Base-by-base conservation (phyloP, 208 protist species). In the Leishmania tarentolae region DNA sequence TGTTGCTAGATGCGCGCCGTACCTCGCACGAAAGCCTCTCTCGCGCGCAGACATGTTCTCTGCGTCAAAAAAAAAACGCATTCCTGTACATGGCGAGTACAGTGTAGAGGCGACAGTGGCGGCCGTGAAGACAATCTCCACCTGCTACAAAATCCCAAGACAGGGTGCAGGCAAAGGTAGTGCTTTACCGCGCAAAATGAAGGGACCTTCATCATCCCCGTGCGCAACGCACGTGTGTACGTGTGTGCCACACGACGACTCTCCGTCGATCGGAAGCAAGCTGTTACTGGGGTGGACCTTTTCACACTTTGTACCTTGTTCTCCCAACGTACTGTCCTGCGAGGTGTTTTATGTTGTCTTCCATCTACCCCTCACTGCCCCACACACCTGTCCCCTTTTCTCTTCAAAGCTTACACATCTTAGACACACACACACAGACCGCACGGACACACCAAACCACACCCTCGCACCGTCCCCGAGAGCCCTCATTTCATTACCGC, bases 21-120 rank as follows among this genome's bases (percentile, higher is more conserved):
- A 86, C 88, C n/a, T 82, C 81, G 5, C 75, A 80, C 24, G 88
- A 92, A 61, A 81, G 86, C 40, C 71, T 89, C 71, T 89, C 71
- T 76, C 79, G n/a, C 83, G 83, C 15, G 86, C 88, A 4, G 83
- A 87, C 47, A 86, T 80, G 69, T 86, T 86, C 69, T 19, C 78
- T 90, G 59, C 86, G 88, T 15, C 86, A 84, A 2, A 86, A 92
- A 66, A 73, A 87, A 0, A 79, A 87, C 15, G 86, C n/a, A n/a
- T 86, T 40, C 74, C 87, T 52, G 82, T 76, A 50, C 83, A 87
- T 79, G 88, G 88, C 52, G 84, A 88, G 59, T 57, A 71, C 46
- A 88, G 84, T 73, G 50, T 87, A 3, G 86, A 92, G 79, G 88
- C 86, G 31, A 84, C 84, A n/a, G 83, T 88, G 50, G 86, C 86